Evolutionary conservation across 306 rosid genomes (phyloP).

Genomic region (Cucumis cinereus): DNA sequence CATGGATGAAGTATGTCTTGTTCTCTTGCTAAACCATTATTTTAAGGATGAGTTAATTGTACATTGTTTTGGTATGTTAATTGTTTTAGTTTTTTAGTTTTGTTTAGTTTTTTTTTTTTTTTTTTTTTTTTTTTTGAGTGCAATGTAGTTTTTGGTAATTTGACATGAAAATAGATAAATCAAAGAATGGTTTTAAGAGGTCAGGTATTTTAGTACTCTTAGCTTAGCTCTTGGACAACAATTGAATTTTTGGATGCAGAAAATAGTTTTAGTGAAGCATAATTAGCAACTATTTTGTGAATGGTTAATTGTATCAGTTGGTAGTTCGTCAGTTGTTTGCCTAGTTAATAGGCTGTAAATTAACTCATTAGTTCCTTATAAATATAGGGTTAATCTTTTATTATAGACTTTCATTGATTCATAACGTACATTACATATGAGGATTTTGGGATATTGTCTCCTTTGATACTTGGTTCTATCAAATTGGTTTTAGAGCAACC

Average conservation of each 20-base stretch:
- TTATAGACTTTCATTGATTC: too few relatives aligned
- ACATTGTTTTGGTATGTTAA: neutral
- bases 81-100: too few relatives aligned
- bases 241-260: neutral
- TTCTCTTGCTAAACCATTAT: constrained; percentile 2
- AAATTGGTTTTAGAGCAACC: too few relatives aligned
- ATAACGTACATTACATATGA: too few relatives aligned
- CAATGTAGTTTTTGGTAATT: neutral
- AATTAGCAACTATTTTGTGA: too few relatives aligned
- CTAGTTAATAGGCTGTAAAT: too few relatives aligned
- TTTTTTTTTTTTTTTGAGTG: neutral
- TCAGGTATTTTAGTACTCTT: neutral
- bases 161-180: neutral
- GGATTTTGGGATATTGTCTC: too few relatives aligned
- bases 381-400: too few relatives aligned
- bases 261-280: neutral
- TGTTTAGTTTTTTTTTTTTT: neutral
- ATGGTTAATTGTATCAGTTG: too few relatives aligned
- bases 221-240: neutral
- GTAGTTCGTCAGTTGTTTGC: too few relatives aligned
- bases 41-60: neutral
- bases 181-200: neutral
- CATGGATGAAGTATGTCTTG: constrained; percentile 70
- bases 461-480: too few relatives aligned
- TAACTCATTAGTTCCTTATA: too few relatives aligned